Percentiles rank a stretch among this genome's conserved stretches.
These are phyloP conservation scores for Puccinia horiana DNA, from an alignment of 1,284 basidiomycete species.

Conservation along the genomic window DNA sequence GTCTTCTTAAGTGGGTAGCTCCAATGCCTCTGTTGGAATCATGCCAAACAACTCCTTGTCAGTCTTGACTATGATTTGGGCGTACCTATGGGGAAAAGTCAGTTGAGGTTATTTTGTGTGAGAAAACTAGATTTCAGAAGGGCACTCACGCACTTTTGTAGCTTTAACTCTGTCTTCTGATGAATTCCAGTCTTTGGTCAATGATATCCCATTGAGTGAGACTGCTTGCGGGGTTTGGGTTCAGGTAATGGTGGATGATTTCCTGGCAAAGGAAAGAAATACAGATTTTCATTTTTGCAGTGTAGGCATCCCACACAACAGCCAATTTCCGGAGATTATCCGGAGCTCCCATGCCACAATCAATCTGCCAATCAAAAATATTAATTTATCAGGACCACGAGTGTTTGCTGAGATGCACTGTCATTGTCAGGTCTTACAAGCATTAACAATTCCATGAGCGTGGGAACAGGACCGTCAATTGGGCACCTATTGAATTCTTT, in stretches of 20 bases:
- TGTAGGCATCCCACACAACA: neutral
- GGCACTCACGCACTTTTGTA: conserved; percentile 5
- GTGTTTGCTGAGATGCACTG: neutral
- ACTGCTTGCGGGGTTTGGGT: neutral
- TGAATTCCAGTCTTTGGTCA: neutral
- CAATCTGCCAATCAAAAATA: neutral
- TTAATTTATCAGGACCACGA: neutral
- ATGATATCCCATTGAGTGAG: conserved; percentile 2
- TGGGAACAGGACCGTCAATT: neutral
- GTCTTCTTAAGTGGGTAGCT: too few species aligned
- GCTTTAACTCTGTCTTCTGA: neutral
- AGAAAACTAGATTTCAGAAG: too few species aligned
- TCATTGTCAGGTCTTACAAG: neutral
- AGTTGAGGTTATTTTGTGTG: too few species aligned
- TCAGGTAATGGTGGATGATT: neutral
- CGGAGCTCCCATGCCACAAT: neutral
- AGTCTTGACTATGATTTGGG: too few species aligned
- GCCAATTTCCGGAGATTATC: neutral
- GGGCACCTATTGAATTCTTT: neutral
- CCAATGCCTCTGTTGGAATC: too few species aligned
- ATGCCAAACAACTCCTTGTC: too few species aligned
- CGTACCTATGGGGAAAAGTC: too few species aligned
- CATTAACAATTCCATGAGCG: neutral
- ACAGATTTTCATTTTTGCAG: neutral
- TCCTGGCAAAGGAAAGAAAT: neutral